These are phyloP conservation scores for Lachnellula cervina DNA, from an alignment of 2,329 filamentous ascomycete species.

Conservation along the genomic window DNA sequence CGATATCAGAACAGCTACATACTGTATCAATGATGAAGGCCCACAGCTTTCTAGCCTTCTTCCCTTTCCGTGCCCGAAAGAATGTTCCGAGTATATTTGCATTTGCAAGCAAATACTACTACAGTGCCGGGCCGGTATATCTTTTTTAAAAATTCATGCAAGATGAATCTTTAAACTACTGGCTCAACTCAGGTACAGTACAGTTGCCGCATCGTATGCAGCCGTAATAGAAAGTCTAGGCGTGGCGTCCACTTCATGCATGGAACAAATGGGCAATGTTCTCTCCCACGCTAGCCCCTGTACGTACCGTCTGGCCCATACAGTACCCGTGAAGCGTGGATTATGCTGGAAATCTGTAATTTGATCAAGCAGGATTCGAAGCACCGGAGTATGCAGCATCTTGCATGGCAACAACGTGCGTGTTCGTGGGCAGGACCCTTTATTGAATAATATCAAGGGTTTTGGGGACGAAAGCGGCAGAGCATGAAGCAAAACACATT, in stretches of 20 bases:
- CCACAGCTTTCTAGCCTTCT: neutral
- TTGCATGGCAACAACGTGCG: neutral
- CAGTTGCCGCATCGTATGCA: slow-evolving; percentile 6
- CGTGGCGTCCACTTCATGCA: slow-evolving; percentile 6
- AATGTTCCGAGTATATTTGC: neutral
- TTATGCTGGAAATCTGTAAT: neutral
- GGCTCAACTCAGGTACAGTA: neutral
- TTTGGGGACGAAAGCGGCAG: neutral
- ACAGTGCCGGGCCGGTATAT: no score
- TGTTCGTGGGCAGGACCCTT: neutral
- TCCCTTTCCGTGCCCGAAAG: neutral
- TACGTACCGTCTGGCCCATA: no score
- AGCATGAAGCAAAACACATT: neutral
- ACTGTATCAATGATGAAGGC: no score
- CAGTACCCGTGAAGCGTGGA: no score
- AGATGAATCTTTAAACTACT: neutral
- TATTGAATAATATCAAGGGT: no score
- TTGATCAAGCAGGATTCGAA: neutral
- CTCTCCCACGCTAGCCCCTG: neutral
- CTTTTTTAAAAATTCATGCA: neutral
- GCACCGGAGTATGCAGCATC: neutral
- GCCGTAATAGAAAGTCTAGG: neutral
- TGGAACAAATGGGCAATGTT: slow-evolving; percentile 15
- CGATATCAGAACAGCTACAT: no score
- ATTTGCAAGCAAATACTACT: neutral